These are phyloP conservation scores for Tylopilus intermedius DNA, from an alignment of 768 basidiomycete genomes.

Conservation along the genomic window DNA sequence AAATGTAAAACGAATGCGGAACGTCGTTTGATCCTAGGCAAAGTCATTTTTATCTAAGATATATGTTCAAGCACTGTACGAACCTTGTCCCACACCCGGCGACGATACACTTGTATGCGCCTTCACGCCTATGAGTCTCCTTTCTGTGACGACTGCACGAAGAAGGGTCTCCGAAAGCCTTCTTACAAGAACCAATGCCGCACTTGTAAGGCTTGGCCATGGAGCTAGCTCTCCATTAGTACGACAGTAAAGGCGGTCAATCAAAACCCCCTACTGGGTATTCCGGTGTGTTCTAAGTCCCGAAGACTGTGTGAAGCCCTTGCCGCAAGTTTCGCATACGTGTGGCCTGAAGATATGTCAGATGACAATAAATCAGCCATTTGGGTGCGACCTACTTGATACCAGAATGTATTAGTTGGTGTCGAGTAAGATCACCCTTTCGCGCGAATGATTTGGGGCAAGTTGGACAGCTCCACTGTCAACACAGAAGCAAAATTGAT, in stretches of 20 bases:
- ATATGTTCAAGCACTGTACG: conserved; percentile 1
- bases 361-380: not conserved
- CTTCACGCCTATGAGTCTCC: conserved; percentile 47
- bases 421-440: conserved; percentile 58
- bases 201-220: conserved; percentile 51
- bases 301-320: conserved; percentile 53
- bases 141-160: conserved; percentile 61
- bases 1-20: conserved; percentile 55
- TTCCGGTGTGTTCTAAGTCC: conserved; percentile 63
- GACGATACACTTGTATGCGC: conserved; percentile 43
- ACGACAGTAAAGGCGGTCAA: not conserved
- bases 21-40: conserved; percentile 57
- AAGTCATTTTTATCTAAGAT: not conserved
- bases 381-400: conserved; percentile 37
- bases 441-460: conserved; percentile 52
- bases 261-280: conserved; percentile 48
- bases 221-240: conserved; percentile 36
- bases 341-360: conserved; percentile 40
- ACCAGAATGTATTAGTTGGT: conserved; percentile 46
- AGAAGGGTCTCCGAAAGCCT: conserved; percentile 64
- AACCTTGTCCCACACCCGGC: conserved; percentile 47
- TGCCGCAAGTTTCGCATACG: conserved; percentile 47
- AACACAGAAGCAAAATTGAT: not conserved
- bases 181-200: conserved; percentile 39
- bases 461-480: conserved; percentile 37